Evolutionary conservation across 2,329 filamentous ascomycete species (phyloP), one percentile per base, ranked within the genome.

Genomic region (Hypocreales sp.): DNA sequence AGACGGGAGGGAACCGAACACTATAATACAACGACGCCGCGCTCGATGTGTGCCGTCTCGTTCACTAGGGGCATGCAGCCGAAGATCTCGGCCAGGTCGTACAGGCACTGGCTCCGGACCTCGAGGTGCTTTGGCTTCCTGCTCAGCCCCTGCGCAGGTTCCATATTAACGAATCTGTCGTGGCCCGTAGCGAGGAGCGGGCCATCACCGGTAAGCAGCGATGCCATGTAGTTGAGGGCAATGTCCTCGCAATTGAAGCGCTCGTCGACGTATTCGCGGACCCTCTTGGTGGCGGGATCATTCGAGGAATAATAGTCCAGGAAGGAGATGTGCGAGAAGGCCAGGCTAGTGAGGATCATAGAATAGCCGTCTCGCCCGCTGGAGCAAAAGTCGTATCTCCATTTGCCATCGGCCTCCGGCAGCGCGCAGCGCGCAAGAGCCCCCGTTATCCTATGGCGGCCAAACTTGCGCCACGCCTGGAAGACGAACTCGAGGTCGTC

Each of bases 221-320:
- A 46, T 6, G 44, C 39, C 16, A 55, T 36, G 20, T 45, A 55
- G 37, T 56, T 56, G 27, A 56, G 31, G 13, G 48, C 53, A 32
- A 56, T 45, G 27, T 56, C 52, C 33, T 56, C 53, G 41, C 53
- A 56, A 37, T 56, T 56, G 40, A 51, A 47, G 23, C 46, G 38
- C 12, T 47, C 33, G 15, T 56, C 53, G 10, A 56, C 51, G 29
- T 54, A 51, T 1, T 45, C 36, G 3, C 53, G 47, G 14, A 56
- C 42, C 27, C 39, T 39, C 4, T 35, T 40, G 33, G 46, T 41
- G 22, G 38, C 28, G 2, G 38, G 39, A n/a, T 49, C 46, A n/a
- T 45, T 41, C 4, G 51, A 50, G 2, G 42, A 53, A 38, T 55
- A 55, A 29, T 47, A 53, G 27, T 55, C 53, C 25, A 56, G 38